Base-by-base conservation (phyloP, 306 rosid species). In the Prunus campanulata region DNA sequence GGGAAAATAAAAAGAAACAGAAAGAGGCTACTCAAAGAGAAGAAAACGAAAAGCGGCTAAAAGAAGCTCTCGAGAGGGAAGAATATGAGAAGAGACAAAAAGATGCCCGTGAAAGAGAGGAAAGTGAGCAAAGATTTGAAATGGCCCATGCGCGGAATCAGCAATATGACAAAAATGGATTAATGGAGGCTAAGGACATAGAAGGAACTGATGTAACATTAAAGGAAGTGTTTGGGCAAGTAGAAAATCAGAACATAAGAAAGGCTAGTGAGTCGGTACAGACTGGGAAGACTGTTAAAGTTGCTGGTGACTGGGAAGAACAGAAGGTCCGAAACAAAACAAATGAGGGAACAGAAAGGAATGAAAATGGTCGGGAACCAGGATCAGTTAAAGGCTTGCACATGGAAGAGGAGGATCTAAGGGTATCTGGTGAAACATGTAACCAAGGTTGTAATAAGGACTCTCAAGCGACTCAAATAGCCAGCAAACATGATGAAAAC, bases 401-500 rank as follows among this genome's bases (percentile, higher is more conserved):
- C 52, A 30, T 68, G 68, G 86, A 76, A 66, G 63, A 16, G 73
- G 81, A 64, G 25, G 67, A 79, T 76, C 57, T 55, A 50, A 39
- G 52, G 73, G 32, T 50, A 47, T 79, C 78, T 69, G 70, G 68
- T 74, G 87, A 71, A 67, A 52, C 65, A 78, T 22, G 46, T 60
- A 78, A 79, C 78, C 50, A 44, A 77, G 79, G 81, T 76, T 39
- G 39, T 54, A 60, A 25, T 56, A 64, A 73, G 75, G 78, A 79
- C 76, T 75, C 60, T 74, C 79, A 60, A 76, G 73, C 76, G 27
- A 74, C 83, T 61, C 83, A 74, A 48, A 66, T 78, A 56, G 57
- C 79, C 42, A 59, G 74, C 71, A 71, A 72, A 42, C 68, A 63
- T 72, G 70, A 79, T 82, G 77, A 85, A 85, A 68, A 75, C 78